Base-by-base conservation (phyloP, 2,329 filamentous ascomycete genomes). In the Coniochaeta sp. region DNA sequence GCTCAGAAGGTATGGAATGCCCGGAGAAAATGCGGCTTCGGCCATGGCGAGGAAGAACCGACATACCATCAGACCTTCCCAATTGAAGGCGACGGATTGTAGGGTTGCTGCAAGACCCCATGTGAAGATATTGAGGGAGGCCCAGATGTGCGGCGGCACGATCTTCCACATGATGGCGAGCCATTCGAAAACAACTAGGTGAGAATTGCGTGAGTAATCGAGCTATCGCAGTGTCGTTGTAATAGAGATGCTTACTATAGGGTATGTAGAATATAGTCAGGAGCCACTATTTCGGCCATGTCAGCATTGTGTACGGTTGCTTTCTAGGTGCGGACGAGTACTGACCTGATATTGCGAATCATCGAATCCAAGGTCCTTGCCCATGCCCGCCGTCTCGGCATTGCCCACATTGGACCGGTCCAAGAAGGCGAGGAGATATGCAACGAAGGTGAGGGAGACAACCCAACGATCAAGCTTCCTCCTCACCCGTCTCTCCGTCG, bases 231-330 rank as follows among this genome's bases (percentile, higher is more conserved):
- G n/a, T n/a, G n/a, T n/a, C n/a, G n/a, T n/a, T n/a, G n/a, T 46
- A n/a, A 35, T 49, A 48, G 18, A 20, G 16, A 9, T 6, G 55
- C 65, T 52, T 52, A 70, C 67, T 71, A 51, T 72, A 73, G 0
- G 69, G 68, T 38, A 73, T 73, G 55, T 73, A 74, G 51, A 73
- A 73, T 40, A 74, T 71, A 20, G 69, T 73, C 30, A 74, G 61
- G 22, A 73, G 61, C 71, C 71, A 74, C 63, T 67, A 30, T 14
- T 12, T 47, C 12, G n/a, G n/a, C 27, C 22, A 28, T 20, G 7
- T 28, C 48, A 54, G 50, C 22, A n/a, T n/a, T n/a, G n/a, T n/a
- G n/a, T 33, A 9, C 8, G 51, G 59, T 49, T 58, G 49, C 28
- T 47, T n/a, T n/a, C n/a, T 45, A 20, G 27, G 7, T 47, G 6